These are phyloP conservation scores for Stylonectria norvegica DNA, from an alignment of 2,329 filamentous ascomycete genomes.

Conservation along the genomic window DNA sequence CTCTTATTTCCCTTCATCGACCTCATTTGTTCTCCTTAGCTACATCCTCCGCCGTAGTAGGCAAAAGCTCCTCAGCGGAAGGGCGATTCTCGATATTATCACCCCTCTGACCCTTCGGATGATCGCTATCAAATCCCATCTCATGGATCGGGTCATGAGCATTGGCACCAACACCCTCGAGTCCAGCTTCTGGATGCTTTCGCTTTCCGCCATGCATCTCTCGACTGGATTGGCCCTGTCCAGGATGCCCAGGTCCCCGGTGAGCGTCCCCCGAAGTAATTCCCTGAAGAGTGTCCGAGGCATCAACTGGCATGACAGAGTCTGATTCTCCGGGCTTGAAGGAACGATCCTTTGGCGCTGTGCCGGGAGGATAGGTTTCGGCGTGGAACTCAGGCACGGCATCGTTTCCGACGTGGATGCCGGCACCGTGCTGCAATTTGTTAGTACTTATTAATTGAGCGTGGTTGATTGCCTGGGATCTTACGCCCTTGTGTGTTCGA, in stretches of 20 bases:
- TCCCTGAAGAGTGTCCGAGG: constrained; percentile 40
- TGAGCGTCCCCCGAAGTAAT: constrained; percentile 45
- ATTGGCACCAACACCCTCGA: constrained; percentile 39
- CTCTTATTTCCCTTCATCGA: too few species aligned
- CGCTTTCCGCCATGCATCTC: constrained; percentile 39
- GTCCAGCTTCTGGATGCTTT: constrained; percentile 37
- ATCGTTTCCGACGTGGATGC: constrained; percentile 58
- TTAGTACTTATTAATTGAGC: constrained; percentile 15
- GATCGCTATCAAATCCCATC: constrained; percentile 29
- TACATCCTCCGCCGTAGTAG: constrained; percentile 20
- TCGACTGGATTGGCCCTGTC: constrained; percentile 39
- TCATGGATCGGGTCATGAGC: constrained; percentile 27
- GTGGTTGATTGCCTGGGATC: constrained; percentile 24
- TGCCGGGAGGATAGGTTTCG: constrained; percentile 58
- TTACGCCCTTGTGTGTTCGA: constrained; percentile 52
- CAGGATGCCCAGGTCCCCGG: constrained; percentile 41
- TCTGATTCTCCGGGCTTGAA: constrained; percentile 39
- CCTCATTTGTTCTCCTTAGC: too few species aligned
- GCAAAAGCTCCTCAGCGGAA: constrained; percentile 20
- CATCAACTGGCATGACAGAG: too few species aligned
- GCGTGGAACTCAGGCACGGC: constrained; percentile 60
- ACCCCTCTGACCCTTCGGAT: constrained; percentile 19
- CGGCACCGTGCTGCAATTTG: constrained; percentile 57
- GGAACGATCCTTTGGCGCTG: constrained; percentile 50
- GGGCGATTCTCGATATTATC: constrained; percentile 17